phyloP scores from a whole-genome alignment of 176 grass and related monocot genomes.

The Avena sativa region DNA sequence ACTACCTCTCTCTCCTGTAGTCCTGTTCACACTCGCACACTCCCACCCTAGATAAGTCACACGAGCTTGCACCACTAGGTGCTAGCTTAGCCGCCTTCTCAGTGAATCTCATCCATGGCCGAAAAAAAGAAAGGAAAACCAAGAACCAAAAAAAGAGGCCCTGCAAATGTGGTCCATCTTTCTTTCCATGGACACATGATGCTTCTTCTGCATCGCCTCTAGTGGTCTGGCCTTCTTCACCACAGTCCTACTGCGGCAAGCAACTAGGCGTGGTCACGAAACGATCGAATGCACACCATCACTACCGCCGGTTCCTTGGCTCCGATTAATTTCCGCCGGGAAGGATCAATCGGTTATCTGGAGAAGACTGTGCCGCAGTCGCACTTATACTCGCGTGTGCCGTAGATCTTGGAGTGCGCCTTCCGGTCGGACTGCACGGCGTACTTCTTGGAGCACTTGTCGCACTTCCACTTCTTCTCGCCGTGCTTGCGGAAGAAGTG shows the following conservation, averaged over 20 bases:
- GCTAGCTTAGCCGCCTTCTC: background rate
- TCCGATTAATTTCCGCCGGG: background rate
- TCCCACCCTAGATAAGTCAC: background rate
- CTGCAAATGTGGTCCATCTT: slow-evolving; percentile 43
- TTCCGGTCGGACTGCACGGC: slow-evolving; percentile 99
- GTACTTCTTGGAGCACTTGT: slow-evolving; percentile 98
- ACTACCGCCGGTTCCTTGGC: background rate
- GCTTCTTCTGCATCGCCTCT: background rate
- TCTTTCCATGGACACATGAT: slow-evolving; percentile 41
- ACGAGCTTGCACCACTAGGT: slow-evolving; percentile 28
- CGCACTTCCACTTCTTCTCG: slow-evolving; percentile 99
- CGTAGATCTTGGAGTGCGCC: slow-evolving; percentile 98
- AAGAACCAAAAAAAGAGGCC: background rate
- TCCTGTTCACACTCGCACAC: background rate
- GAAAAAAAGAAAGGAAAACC: slow-evolving; percentile 41
- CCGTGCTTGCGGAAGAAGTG: slow-evolving; percentile 99
- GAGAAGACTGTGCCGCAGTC: slow-evolving; percentile 97
- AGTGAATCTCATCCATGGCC: slow-evolving; percentile 38
- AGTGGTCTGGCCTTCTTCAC: background rate
- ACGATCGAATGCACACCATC: background rate
- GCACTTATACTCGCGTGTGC: slow-evolving; percentile 94
- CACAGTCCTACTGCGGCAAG: background rate
- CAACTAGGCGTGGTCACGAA: background rate
- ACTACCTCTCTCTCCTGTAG: background rate
- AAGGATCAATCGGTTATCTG: slow-evolving; percentile 42